Evolutionary conservation across 129 eudicot genomes (phyloP).

Genomic region (Daucus carota): DH1_v3.0 NC_030388.2:26661501-26662000

Average conservation of each 20-base stretch:
- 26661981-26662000: background rate
- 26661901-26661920: slow-evolving; percentile 2
- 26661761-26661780: background rate
- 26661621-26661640: background rate
- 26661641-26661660: background rate
- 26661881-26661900: background rate
- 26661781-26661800: background rate
- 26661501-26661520: background rate
- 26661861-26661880: background rate
- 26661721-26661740: background rate
- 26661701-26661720: background rate
- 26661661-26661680: background rate
- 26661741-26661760: background rate
- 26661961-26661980: background rate
- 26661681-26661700: background rate
- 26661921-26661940: background rate
- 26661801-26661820: background rate
- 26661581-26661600: background rate
- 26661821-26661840: background rate
- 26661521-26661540: slow-evolving; percentile 2
- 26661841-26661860: background rate
- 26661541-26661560: background rate
- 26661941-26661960: background rate
- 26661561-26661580: slow-evolving; percentile 2
- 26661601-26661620: background rate